Conservation (phyloP, 2,329 filamentous ascomycete genomes). For the Venturia oleaginea region DNA sequence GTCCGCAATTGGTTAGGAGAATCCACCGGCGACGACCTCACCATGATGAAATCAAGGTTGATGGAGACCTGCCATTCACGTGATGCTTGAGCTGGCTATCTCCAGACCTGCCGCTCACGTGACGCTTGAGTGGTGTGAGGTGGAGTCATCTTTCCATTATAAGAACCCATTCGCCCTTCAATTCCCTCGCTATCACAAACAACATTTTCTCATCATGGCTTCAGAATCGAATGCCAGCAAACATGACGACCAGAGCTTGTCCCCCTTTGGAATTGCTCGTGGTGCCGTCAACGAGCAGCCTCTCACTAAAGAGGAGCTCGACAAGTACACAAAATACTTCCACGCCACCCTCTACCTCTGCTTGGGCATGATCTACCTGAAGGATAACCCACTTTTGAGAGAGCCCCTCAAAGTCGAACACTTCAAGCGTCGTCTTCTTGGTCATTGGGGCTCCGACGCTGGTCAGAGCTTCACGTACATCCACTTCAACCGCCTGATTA, state of each 20-base stretch:
- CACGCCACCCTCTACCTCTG: slow-evolving; percentile 12
- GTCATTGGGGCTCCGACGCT: slow-evolving; percentile 73
- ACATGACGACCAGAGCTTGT: slow-evolving; percentile 9
- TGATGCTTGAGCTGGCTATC: too few relatives aligned
- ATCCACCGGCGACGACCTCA: not conserved
- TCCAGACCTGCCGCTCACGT: not conserved
- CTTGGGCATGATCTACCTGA: slow-evolving; percentile 61
- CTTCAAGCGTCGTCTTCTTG: slow-evolving; percentile 63
- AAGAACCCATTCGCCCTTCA: not conserved
- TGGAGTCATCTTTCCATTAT: not conserved
- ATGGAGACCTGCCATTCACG: too few relatives aligned
- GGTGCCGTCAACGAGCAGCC: slow-evolving; percentile 12
- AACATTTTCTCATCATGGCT: not conserved
- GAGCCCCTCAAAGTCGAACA: slow-evolving; percentile 61
- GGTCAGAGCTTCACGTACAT: slow-evolving; percentile 75
- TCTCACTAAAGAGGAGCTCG: slow-evolving; percentile 12
- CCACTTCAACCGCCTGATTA: slow-evolving; percentile 74
- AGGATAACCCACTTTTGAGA: slow-evolving; percentile 61
- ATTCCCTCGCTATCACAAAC: not conserved
- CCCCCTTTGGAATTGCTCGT: slow-evolving; percentile 13
- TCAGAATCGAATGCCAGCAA: slow-evolving; percentile 7
- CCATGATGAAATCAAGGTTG: too few relatives aligned
- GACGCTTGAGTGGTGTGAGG: not conserved
- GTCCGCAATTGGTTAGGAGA: not conserved
- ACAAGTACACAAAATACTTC: slow-evolving; percentile 13